Evolutionary conservation across 805 yeast species (phyloP), one percentile per base, ranked within the genome.

Genomic region (Diddensiella transvaalensis): DNA sequence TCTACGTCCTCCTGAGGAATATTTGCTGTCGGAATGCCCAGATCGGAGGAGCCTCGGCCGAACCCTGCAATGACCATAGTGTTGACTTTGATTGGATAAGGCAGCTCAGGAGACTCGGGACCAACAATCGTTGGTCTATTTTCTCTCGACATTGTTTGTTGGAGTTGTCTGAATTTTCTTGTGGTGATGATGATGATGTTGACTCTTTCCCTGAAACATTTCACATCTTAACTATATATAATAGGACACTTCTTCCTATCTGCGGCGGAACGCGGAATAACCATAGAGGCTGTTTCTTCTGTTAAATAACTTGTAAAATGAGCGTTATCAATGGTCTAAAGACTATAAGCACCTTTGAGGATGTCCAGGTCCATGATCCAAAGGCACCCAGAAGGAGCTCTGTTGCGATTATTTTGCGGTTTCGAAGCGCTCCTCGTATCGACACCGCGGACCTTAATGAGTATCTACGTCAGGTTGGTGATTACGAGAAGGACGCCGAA

Each of bases 11-110:
- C 72, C 2, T 86, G 77, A 1, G 87, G 85, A 3, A 91, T 78
- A 60, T 91, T 91, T 4, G 97, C 98, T 0, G 99, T 93, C 2
- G 99, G 99, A 39, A 89, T 85, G 0, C 98, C 98, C 37, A 93
- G 73, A 57, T 88, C 96, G 0, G 93, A 66, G 0, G 97, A 87
- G 0, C 99, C 99, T 47, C 99, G 76, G 3, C 99, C 99, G 67
- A 87, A 93, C 0, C 99, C 99, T 24, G 90, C 71, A 32, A 82
- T 73, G 3, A 86, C 80, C 10, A 53, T 48, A n/a, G 70, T 59
- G 13, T 55, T 48, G 3, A 67, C 58, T 6, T 39, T 65, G 39
- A 51, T 54, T 3, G 75, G 75, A 46, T 55, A 71, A 22, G 75
- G 75, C 15, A 53, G 33, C 36, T 52, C 58, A 1, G 63, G 66